Evolutionary conservation across 768 basidiomycete species (phyloP), one percentile per base, ranked within the genome.

Genomic region (Russula lepida): DNA sequence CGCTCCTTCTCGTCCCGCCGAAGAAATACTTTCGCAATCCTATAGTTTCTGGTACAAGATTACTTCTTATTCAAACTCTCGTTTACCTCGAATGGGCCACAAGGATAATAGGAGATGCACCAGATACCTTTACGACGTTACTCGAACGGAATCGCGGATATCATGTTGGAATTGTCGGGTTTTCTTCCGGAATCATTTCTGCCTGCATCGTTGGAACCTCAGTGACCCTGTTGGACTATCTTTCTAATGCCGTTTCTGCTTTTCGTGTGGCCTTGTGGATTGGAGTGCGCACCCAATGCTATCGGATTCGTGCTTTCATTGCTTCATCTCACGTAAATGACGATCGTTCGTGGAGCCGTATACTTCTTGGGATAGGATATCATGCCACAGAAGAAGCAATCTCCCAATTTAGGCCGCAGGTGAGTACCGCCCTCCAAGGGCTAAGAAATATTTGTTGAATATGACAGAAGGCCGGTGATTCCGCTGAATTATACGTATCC

Each of bases 151-250:
- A 81, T 63, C 46, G 65, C 39, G 59, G 71, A 15, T 66, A 77
- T 48, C 64, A 59, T 2, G 41, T 73, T 23, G 79, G 80, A 13
- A 66, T 82, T 52, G 68, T 82, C 7, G 82, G 79, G 4, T 79
- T 82, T 69, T 83, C 81, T n/a, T 82, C 81, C 49, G 83, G 82
- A 30, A 76, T 83, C 56, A 71, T 84, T 46, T 72, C 79, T 19
- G 81, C 83, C 8, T 79, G 79, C 57, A 78, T 82, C 17, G 78
- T 79, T 4, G 78, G 75, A 47, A 73, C 78, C 2, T 81, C 83
- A 0, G 52, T 64, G 11, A 73, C 70, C 27, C 65, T 71, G 32
- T 69, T 78, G 25, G 69, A 74, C 1, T 82, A 77, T 64, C 74
- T 83, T 48, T 70, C 71, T 4, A 73, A 70, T 54, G 71, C 80